Conservation (phyloP, 208 protist genomes). For the Wallacemonas rigidus region DNA sequence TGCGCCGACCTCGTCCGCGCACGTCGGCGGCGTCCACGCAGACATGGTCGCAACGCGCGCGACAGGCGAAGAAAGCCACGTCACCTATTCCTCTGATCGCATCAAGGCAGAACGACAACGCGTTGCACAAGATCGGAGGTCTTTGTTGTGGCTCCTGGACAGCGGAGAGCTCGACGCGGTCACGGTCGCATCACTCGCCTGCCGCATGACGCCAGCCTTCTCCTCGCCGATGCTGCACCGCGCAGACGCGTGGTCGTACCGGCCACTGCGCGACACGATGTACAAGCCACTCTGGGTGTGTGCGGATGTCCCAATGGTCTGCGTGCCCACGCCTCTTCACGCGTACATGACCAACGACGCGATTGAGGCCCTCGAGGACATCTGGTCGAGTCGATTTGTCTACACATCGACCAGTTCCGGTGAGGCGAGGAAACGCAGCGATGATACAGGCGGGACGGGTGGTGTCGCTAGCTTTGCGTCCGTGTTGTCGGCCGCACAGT, state of each 20-base stretch:
- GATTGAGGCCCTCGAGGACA: slow-evolving; percentile 23
- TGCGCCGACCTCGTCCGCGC: background rate
- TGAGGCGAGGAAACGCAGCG: too few species aligned
- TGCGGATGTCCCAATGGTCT: slow-evolving; percentile 33
- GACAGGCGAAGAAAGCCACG: too few species aligned
- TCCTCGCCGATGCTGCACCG: slow-evolving; percentile 58
- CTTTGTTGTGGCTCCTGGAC: slow-evolving; percentile 35
- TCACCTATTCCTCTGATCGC: background rate
- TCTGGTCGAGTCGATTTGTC: slow-evolving; percentile 1
- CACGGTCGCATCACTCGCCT: slow-evolving; percentile 32
- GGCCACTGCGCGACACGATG: slow-evolving; percentile 30
- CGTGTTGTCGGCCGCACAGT: background rate
- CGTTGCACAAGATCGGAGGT: slow-evolving; percentile 9
- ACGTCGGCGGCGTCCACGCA: too few species aligned
- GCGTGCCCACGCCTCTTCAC: slow-evolving; percentile 4
- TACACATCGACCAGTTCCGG: background rate
- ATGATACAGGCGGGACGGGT: background rate
- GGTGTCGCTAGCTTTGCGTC: background rate
- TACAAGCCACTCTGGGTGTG: slow-evolving; percentile 32
- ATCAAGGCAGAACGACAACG: slow-evolving; percentile 6
- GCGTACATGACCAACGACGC: slow-evolving; percentile 13
- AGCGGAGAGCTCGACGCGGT: slow-evolving; percentile 35
- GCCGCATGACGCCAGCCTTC: slow-evolving; percentile 56
- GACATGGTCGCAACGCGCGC: too few species aligned
- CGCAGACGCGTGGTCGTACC: slow-evolving; percentile 55